phyloP scores from a whole-genome alignment of 176 grass and related monocot species.

The Stipa capillata region DNA sequence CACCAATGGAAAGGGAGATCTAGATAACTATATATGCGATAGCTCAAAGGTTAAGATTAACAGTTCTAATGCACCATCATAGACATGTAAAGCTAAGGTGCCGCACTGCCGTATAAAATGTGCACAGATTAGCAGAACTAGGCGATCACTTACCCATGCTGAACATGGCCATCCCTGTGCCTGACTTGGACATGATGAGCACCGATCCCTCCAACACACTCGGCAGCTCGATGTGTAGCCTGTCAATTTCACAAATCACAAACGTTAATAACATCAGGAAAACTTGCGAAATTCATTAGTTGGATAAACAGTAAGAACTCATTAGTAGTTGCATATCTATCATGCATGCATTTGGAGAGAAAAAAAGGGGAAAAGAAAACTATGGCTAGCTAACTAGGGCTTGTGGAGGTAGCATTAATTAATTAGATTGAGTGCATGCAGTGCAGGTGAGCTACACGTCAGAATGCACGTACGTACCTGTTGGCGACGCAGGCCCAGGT shows the following conservation, averaged over 20 bases:
- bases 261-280: neutral
- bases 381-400: neutral
- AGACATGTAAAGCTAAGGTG: neutral
- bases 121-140: no score
- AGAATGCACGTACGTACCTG: constrained; percentile 33
- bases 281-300: no score
- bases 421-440: neutral
- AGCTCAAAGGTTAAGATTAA: neutral
- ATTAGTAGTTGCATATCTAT: neutral
- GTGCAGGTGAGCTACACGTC: neutral
- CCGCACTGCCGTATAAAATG: neutral
- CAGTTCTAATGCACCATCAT: neutral
- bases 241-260: neutral
- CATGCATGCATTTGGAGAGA: neutral
- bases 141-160: constrained; percentile 68
- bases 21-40: neutral
- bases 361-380: no score
- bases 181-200: constrained; percentile 87
- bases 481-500: constrained; percentile 71
- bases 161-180: constrained; percentile 97
- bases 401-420: constrained; percentile 6
- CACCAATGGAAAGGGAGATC: neutral
- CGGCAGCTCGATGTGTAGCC: constrained; percentile 76
- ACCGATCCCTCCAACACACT: constrained; percentile 60
- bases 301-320: neutral